These are phyloP conservation scores for Lizonia empirigonia DNA, from an alignment of 2,329 filamentous ascomycete genomes.

Conservation along the genomic window DNA sequence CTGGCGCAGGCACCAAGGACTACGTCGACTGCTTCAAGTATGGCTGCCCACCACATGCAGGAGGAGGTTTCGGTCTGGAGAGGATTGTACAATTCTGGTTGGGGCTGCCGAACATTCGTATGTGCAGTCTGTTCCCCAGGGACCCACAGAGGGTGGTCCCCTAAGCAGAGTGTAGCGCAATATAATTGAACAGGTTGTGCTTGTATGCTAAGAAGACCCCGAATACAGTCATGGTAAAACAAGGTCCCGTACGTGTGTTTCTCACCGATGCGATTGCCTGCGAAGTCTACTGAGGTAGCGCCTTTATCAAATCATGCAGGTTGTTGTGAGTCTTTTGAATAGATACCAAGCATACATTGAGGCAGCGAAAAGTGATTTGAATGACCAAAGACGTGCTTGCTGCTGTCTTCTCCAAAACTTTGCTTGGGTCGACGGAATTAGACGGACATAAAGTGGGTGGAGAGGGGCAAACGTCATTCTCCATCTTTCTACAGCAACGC, in stretches of 20 bases:
- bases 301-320: no score
- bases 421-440: not conserved
- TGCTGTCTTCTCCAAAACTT: no score
- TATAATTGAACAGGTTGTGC: not conserved
- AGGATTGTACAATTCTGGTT: conserved; percentile 71
- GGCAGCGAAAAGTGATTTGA: no score
- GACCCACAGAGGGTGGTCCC: conserved; percentile 63
- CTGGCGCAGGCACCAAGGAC: conserved; percentile 64
- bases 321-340: no score
- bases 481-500: not conserved
- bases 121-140: conserved; percentile 67
- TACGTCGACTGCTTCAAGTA: conserved; percentile 69
- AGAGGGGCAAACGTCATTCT: conserved; percentile 12
- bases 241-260: not conserved
- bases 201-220: not conserved
- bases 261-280: no score
- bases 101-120: conserved; percentile 66
- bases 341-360: no score
- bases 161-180: conserved; percentile 27
- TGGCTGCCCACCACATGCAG: conserved; percentile 68
- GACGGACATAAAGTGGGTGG: not conserved
- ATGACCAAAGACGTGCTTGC: no score
- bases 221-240: not conserved
- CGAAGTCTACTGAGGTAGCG: no score
- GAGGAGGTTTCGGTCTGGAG: conserved; percentile 69